These are phyloP conservation scores for Tuber melanosporum DNA, from an alignment of 495 filamentous ascomycete species.

Conservation along the genomic window DNA sequence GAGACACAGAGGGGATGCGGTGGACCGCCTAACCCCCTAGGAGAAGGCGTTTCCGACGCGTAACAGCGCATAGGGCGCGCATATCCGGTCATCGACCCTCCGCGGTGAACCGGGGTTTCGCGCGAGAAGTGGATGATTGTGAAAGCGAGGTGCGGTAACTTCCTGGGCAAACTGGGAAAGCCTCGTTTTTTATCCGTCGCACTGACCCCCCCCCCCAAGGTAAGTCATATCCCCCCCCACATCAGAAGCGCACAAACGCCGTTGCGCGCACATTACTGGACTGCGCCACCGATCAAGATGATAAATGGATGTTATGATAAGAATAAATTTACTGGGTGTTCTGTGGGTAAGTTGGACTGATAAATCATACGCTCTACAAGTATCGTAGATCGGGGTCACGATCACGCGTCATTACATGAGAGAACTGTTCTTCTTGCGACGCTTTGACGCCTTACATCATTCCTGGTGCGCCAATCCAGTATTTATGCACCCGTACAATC, in stretches of 20 bases:
- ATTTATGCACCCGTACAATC: neutral
- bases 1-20: neutral
- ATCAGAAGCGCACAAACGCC: neutral
- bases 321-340: neutral
- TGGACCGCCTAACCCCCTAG: neutral
- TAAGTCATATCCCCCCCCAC: neutral
- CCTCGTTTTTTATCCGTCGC: neutral
- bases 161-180: neutral
- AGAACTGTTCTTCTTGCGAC: neutral
- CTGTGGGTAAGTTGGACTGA: neutral
- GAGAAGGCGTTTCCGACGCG: neutral
- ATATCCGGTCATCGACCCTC: neutral
- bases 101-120: neutral
- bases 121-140: neutral
- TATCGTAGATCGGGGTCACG: neutral
- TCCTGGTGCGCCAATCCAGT: neutral
- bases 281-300: neutral
- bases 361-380: neutral
- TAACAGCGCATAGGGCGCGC: neutral
- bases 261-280: neutral
- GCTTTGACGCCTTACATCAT: neutral
- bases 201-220: neutral
- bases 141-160: neutral
- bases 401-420: neutral
- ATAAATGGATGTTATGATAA: too few species aligned